Evolutionary conservation across 2,329 filamentous ascomycete species (phyloP).

Genomic region (Trichoderma citrinoviride): DNA sequence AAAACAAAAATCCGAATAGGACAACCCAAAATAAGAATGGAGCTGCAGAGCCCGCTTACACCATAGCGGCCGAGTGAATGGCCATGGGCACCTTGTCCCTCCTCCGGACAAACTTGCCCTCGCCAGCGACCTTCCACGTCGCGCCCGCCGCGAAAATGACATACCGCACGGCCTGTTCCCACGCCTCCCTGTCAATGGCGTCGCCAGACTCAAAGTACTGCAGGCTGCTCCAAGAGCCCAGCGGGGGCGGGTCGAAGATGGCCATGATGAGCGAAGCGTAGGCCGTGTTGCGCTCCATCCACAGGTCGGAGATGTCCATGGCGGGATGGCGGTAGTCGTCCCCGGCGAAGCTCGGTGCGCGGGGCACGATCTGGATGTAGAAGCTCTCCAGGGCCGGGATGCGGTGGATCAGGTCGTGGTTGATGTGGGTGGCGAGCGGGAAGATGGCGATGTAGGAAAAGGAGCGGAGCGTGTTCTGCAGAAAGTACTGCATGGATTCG

Average conservation of each 20-base stretch:
- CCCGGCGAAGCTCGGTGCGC: slow-evolving; percentile 36
- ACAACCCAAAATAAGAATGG: not conserved
- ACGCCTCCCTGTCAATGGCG: slow-evolving; percentile 43
- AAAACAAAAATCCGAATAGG: not conserved
- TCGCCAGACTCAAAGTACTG: slow-evolving; percentile 52
- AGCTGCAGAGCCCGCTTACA: not conserved
- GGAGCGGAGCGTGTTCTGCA: slow-evolving; percentile 41
- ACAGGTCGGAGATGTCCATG: slow-evolving; percentile 44
- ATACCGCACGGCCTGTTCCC: slow-evolving; percentile 45
- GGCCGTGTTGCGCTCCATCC: slow-evolving; percentile 53
- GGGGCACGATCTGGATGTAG: slow-evolving; percentile 51
- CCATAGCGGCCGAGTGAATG: not conserved
- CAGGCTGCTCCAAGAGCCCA: slow-evolving; percentile 41
- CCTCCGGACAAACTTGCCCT: slow-evolving; percentile 45
- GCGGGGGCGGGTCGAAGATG: slow-evolving; percentile 34
- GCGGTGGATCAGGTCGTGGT: slow-evolving; percentile 44
- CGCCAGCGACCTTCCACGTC: slow-evolving; percentile 44
- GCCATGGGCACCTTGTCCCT: not conserved
- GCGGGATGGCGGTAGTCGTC: slow-evolving; percentile 39
- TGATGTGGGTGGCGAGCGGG: slow-evolving; percentile 61
- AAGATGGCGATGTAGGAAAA: slow-evolving; percentile 65
- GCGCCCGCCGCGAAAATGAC: slow-evolving; percentile 36
- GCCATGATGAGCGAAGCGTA: slow-evolving; percentile 47
- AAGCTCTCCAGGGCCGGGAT: slow-evolving; percentile 53
- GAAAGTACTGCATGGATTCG: slow-evolving; percentile 37